phyloP scores from a whole-genome alignment of 306 rosid species.

The Lathyrus oleraceus region DNA sequence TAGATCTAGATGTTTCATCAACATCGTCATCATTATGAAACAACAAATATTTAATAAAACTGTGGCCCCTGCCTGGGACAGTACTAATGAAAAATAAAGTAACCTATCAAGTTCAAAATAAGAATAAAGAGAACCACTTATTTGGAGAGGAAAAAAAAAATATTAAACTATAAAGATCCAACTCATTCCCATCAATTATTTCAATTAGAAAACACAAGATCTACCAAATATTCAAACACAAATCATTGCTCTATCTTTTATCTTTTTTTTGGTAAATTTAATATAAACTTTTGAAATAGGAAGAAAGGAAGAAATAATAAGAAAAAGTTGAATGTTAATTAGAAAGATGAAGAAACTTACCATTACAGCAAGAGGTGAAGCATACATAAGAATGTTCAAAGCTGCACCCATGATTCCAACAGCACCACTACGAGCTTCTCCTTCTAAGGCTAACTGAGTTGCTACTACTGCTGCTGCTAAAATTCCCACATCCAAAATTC shows the following conservation, averaged over 20 bases:
- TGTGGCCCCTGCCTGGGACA: neutral
- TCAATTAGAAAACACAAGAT: neutral
- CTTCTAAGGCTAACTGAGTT: conserved; percentile 44
- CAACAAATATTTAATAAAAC: neutral
- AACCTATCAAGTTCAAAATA: neutral
- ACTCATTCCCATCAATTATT: neutral
- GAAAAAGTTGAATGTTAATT: too few species aligned
- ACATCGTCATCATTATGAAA: neutral
- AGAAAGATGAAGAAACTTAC: conserved; percentile 28
- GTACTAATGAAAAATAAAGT: neutral
- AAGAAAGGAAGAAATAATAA: neutral
- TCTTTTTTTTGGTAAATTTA: neutral
- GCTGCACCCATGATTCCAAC: conserved; percentile 58
- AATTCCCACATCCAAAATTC: conserved; percentile 48
- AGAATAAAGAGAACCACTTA: neutral
- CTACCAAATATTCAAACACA: neutral
- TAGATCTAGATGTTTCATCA: neutral
- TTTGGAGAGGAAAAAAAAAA: neutral
- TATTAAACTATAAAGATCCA: neutral
- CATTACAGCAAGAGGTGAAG: conserved; percentile 56
- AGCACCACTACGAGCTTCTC: conserved; percentile 46
- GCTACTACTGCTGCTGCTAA: conserved; percentile 35
- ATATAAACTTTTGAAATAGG: too few species aligned
- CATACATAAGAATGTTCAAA: conserved; percentile 61
- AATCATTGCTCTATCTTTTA: neutral